phyloP scores from a whole-genome alignment of 2,329 filamentous ascomycete species.

The Fusarium concolor region DNA sequence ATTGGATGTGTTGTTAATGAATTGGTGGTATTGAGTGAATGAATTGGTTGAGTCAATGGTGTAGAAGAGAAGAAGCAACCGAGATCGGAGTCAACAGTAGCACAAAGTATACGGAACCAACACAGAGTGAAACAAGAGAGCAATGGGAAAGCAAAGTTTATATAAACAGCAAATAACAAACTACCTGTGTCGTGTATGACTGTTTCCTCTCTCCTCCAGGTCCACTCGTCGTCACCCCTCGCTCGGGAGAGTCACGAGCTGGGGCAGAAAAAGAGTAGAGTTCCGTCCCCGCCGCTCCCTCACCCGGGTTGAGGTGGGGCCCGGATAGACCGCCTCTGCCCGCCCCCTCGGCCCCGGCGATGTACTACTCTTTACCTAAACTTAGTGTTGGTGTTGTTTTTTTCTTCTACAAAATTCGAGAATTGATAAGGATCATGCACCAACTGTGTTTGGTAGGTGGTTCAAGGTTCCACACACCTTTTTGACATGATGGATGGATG shows the following conservation, averaged over 20 bases:
- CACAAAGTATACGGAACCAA: neutral
- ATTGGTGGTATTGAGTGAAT: neutral
- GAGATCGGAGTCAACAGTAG: slow-evolving; percentile 7
- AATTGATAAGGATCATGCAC: slow-evolving; percentile 18
- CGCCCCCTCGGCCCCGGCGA: slow-evolving; percentile 43
- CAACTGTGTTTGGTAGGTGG: slow-evolving; percentile 7
- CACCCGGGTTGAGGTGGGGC: neutral
- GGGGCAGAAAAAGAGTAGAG: slow-evolving; percentile 8
- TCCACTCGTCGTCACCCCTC: slow-evolving; percentile 14
- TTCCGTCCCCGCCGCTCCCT: slow-evolving; percentile 29
- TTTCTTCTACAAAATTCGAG: neutral
- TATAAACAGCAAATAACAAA: slow-evolving; percentile 6
- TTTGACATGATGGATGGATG: neutral
- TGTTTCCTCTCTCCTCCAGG: neutral
- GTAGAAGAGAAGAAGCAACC: neutral
- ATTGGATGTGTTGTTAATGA: neutral
- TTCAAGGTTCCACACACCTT: slow-evolving; percentile 17
- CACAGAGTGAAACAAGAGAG: neutral
- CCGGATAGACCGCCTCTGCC: slow-evolving; percentile 46
- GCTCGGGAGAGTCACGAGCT: slow-evolving; percentile 13
- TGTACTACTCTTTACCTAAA: neutral
- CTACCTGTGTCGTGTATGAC: slow-evolving; percentile 2
- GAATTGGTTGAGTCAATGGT: neutral
- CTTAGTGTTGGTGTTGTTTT: neutral
- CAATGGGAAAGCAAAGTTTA: slow-evolving; percentile 9